A percentile compares a stretch with the other conserved stretches of the same genome.
phyloP scores from a whole-genome alignment of 805 yeast species.

The Metschnikowia cubensis region DNA sequence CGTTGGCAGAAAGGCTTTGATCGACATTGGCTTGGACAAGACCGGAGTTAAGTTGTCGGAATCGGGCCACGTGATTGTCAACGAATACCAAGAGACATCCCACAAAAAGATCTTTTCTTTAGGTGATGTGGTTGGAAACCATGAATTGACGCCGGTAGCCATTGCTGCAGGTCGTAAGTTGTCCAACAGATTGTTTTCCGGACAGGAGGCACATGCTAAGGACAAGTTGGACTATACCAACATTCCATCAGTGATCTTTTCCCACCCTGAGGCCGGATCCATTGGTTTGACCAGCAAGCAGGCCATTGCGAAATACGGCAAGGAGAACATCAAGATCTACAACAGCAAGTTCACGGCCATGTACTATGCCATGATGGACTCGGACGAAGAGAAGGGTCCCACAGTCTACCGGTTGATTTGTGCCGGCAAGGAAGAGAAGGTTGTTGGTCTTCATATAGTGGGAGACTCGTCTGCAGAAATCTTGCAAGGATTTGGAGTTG shows the following conservation, averaged over 20 bases:
- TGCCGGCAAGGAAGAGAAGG: conserved; percentile 81
- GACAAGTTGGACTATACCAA: conserved; percentile 83
- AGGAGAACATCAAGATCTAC: conserved; percentile 76
- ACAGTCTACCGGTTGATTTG: conserved; percentile 80
- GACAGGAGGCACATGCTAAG: conserved; percentile 62
- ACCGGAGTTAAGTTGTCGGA: conserved; percentile 65
- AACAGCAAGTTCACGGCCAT: conserved; percentile 80
- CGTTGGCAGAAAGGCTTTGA: conserved; percentile 78
- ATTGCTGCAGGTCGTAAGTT: conserved; percentile 96
- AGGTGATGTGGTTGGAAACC: conserved; percentile 92
- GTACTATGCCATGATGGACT: conserved; percentile 81
- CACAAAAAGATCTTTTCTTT: conserved; percentile 71
- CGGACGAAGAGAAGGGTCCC: conserved; percentile 69
- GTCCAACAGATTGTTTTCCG: conserved; percentile 82
- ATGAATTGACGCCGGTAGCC: conserved; percentile 96
- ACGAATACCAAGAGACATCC: conserved; percentile 83
- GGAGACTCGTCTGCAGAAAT: conserved; percentile 92
- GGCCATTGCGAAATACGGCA: conserved; percentile 77
- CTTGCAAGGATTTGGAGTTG: conserved; percentile 97
- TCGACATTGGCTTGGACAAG: conserved; percentile 71
- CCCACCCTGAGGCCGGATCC: conserved; percentile 97
- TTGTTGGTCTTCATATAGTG: conserved; percentile 89
- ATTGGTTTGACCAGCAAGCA: conserved; percentile 80
- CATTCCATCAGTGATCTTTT: conserved; percentile 93
- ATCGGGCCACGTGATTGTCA: conserved; percentile 65